Evolutionary conservation across 1,284 basidiomycete species (phyloP).

Genomic region (Cryptococcus jaspeensis): DNA sequence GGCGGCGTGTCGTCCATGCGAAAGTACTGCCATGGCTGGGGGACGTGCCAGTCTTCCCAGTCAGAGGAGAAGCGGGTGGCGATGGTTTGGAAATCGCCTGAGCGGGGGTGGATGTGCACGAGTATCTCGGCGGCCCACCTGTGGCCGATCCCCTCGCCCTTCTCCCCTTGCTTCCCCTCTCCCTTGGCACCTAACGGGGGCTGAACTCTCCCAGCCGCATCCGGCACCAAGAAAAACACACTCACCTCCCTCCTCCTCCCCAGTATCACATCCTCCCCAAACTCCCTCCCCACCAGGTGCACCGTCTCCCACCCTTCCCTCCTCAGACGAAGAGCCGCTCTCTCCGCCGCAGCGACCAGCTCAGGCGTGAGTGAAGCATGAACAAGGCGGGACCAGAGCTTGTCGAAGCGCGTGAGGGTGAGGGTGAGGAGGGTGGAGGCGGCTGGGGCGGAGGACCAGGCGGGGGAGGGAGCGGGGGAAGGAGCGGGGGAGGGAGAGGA

Average conservation of each 20-base stretch:
- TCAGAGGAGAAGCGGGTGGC: slow-evolving; percentile 19
- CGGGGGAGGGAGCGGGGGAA: neutral
- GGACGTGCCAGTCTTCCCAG: slow-evolving; percentile 27
- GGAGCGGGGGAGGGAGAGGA: neutral
- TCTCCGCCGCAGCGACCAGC: slow-evolving; percentile 7
- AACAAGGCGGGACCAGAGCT: slow-evolving; percentile 10
- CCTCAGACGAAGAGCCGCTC: slow-evolving; percentile 12
- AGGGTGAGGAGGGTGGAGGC: neutral
- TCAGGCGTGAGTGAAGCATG: neutral
- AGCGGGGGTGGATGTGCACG: slow-evolving; percentile 3
- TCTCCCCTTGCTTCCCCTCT: neutral
- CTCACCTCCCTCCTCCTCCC: slow-evolving; percentile 10
- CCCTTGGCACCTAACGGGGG: too few relatives aligned
- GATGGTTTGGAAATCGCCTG: slow-evolving; percentile 14
- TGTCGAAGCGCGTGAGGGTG: slow-evolving; percentile 9
- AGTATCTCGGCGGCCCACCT: slow-evolving; percentile 23
- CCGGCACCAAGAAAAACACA: slow-evolving; percentile 21
- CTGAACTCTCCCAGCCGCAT: neutral
- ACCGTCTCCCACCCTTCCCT: slow-evolving; percentile 20
- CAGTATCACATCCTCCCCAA: neutral
- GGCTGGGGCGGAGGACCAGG: neutral
- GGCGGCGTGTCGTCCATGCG: neutral
- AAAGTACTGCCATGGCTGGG: slow-evolving; percentile 2
- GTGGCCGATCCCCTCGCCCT: slow-evolving; percentile 10
- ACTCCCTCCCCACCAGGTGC: slow-evolving; percentile 19